Percentiles rank a stretch among this genome's conserved stretches.
phyloP scores from a whole-genome alignment of 805 yeast species.

The Kurtzmaniella cleridarum region DNA sequence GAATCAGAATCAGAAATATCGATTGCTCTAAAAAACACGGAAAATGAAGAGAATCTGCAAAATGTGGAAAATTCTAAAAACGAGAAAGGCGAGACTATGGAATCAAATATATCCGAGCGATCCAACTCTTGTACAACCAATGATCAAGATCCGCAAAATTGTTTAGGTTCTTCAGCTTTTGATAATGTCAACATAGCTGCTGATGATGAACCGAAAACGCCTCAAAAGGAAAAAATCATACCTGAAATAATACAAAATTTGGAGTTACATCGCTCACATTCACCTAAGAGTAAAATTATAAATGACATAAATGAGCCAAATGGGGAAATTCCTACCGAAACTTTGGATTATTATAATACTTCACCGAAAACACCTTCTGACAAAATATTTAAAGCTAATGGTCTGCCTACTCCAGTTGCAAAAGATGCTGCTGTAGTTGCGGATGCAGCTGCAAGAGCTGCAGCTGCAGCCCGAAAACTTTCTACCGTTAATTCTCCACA shows the following conservation, averaged over 20 bases:
- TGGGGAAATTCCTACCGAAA: too few relatives aligned
- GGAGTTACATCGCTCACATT: too few relatives aligned
- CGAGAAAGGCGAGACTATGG: conserved; percentile 2
- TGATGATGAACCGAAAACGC: not conserved
- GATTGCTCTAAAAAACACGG: conserved; percentile 7
- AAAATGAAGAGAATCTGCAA: conserved; percentile 13
- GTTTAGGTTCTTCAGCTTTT: not conserved
- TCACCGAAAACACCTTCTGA: too few relatives aligned
- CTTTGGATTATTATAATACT: too few relatives aligned
- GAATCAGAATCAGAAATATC: conserved; percentile 17
- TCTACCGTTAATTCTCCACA: conserved; percentile 1
- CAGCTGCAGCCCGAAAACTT: not conserved
- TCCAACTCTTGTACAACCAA: too few relatives aligned
- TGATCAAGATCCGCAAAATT: not conserved
- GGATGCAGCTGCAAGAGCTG: too few relatives aligned
- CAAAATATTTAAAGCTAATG: too few relatives aligned
- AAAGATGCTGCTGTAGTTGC: too few relatives aligned
- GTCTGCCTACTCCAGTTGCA: too few relatives aligned
- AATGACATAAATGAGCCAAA: too few relatives aligned
- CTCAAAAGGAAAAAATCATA: not conserved
- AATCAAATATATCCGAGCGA: not conserved
- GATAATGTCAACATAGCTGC: not conserved
- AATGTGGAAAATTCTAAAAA: conserved; percentile 8
- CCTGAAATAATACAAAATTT: too few relatives aligned
- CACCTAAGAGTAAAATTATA: too few relatives aligned